These are phyloP conservation scores for Meyerozyma athensensis DNA, from an alignment of 1,139 yeast species.

Conservation along the genomic window DNA sequence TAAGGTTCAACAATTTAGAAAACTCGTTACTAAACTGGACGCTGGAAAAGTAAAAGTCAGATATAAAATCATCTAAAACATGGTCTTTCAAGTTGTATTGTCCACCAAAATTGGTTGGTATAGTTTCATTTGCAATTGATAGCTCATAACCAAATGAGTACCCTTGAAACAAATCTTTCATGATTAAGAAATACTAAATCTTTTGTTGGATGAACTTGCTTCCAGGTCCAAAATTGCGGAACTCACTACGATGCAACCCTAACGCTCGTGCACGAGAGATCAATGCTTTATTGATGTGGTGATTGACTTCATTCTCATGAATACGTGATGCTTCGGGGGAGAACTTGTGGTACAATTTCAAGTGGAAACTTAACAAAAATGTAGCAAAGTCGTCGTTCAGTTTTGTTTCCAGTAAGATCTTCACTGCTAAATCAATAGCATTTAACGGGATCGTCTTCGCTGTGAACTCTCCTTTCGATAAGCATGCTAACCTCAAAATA, in stretches of 20 bases:
- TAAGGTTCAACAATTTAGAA: neutral
- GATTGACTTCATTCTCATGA: conserved; percentile 42
- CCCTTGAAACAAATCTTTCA: conserved; percentile 33
- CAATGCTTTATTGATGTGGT: conserved; percentile 32
- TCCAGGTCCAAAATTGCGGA: conserved; percentile 20
- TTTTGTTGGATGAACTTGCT: conserved; percentile 17
- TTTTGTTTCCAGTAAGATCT: neutral
- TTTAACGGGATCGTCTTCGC: neutral
- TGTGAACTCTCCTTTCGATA: conserved; percentile 16
- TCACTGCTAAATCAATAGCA: neutral
- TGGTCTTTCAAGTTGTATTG: neutral
- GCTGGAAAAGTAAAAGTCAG: neutral
- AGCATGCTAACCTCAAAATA: conserved; percentile 36
- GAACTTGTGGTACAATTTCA: conserved; percentile 33
- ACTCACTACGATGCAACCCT: conserved; percentile 39
- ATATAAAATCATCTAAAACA: neutral
- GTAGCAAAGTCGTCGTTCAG: neutral
- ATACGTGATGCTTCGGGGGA: conserved; percentile 53
- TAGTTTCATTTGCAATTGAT: neutral
- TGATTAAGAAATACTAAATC: conserved; percentile 27
- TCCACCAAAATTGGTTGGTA: neutral
- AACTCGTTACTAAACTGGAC: neutral
- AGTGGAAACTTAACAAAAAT: conserved; percentile 13
- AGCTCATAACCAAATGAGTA: conserved; percentile 32
- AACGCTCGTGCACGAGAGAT: conserved; percentile 39